Base-by-base conservation (phyloP, 2,329 filamentous ascomycete species). In the Microsporum ferrugineum region DNA sequence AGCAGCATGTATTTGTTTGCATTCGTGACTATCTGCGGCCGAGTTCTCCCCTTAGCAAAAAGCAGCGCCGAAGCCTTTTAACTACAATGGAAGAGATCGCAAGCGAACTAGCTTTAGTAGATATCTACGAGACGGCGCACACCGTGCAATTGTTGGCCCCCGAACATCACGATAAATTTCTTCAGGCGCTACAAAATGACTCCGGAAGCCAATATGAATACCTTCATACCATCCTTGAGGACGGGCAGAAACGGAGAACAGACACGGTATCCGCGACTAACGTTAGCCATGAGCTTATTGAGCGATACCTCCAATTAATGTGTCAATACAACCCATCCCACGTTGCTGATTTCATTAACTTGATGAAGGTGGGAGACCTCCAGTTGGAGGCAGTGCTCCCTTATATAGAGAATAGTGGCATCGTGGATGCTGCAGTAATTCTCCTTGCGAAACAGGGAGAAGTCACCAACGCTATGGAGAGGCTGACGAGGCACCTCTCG, bases 341-440 rank as follows among this genome's bases (percentile, higher is more conserved):
- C 67, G 92, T 99, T 1, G 88, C 89, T 2, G 86, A 91, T 60
- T 99, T 94, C 71, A 83, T 97, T 33, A 85, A 87, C 41, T 71
- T 83, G 1, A 79, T 95, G 1, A 88, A 90, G 66, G 85, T 86
- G 2, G 85, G 87, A 8, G 86, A 96, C 70, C 76, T 99, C 33
- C 82, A 85, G 29, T 80, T 99, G 0, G 88, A 94, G 10, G 82
- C 85, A 59, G 80, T 99, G 0, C 79, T 99, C 5, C 91, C 91
- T 2, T 86, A 86, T 0, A 90, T 99, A 80, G 95, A 99, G 73
- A 84, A 88, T 64, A 91, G 86, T 47, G 91, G 91, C 0, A 89
- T 94, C 3, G 84, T 99, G 53, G 94, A 99, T 76, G 95, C 91
- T 3, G 92, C 91, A 0, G 89, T 99, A 5, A 84, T 96, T 1